Base-by-base conservation (phyloP, 1,284 basidiomycete species). In the Kalmanozyma brasiliensis region DNA sequence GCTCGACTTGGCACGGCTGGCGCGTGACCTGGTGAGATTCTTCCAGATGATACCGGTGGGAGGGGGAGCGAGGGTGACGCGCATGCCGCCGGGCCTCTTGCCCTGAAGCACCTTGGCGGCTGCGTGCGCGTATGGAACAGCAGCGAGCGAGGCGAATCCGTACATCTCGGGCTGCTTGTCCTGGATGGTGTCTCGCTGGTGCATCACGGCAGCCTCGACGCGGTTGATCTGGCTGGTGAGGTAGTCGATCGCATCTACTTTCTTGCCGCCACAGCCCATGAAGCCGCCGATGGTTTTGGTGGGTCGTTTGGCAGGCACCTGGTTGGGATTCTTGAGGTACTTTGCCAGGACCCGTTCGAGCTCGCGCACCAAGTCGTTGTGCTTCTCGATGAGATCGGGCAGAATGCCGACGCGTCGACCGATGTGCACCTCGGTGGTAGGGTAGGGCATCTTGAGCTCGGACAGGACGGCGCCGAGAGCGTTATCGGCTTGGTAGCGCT, bases 311-410 rank as follows among this genome's bases (percentile, higher is more conserved):
- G 88, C 86, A 22, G 86, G 89, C 35, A 92, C 84, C 74, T 87
- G 87, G 8, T 90, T 90, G 17, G 87, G 88, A 76, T 92, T 91
- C 62, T 84, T 84, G 57, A 95, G 86, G 81, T 94, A 94, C 68
- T 87, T 88, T 42, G 94, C 92, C 14, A 96, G 86, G 26, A 91
- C 86, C 38, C 86, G 84, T 80, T 97, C 94, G 36, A 96, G 87
- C 62, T 93, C 89, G 43, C 89, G 85, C 14, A 97, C 93, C 13
- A 91, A 89, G 46, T 90, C 84, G 83, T 94, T 94, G 84, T 96
- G 93, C 68, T 89, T 89, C 46, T 93, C 88, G 70, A 93, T 89
- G 47, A 92, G 84, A 56, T 90, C 87, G 0, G 91, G 90, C 2
- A 93, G 86, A 29, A 86, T 84, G 23, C 90, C 91, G 20, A 92